Percentiles rank a stretch among this genome's conserved stretches.
Evolutionary conservation across 2,329 filamentous ascomycete species (phyloP).

Genomic region (Pseudonectria foliicola): DNA sequence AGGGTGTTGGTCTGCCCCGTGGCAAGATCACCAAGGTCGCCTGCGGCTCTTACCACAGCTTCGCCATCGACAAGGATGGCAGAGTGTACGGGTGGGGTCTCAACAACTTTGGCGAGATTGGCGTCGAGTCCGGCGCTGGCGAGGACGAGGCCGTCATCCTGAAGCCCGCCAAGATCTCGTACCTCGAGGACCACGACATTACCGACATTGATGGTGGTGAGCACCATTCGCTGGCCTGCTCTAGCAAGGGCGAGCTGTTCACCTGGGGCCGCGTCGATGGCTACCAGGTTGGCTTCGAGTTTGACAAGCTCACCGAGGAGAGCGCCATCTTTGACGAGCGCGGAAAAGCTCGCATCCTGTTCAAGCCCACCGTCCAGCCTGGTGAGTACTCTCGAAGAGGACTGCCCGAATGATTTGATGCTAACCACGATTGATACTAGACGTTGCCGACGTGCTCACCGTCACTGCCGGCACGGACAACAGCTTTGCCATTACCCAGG

Average conservation of each 20-base stretch:
- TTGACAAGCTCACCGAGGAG: slow-evolving; percentile 42
- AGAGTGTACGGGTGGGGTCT: slow-evolving; percentile 76
- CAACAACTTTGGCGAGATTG: slow-evolving; percentile 81
- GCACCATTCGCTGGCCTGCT: slow-evolving; percentile 67
- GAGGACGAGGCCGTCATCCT: slow-evolving; percentile 58
- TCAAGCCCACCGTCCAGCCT: slow-evolving; percentile 31
- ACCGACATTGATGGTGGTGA: slow-evolving; percentile 60
- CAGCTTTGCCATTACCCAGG: slow-evolving; percentile 61
- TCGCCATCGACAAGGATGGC: slow-evolving; percentile 65
- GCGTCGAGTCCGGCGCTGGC: slow-evolving; percentile 48
- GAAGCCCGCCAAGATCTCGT: slow-evolving; percentile 60
- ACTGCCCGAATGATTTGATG: not conserved
- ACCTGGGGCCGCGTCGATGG: slow-evolving; percentile 54
- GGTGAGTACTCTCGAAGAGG: slow-evolving; percentile 29
- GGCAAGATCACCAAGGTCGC: slow-evolving; percentile 50
- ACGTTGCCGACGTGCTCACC: slow-evolving; percentile 43
- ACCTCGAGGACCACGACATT: slow-evolving; percentile 58
- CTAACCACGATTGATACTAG: slow-evolving; percentile 14
- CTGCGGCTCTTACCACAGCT: slow-evolving; percentile 74
- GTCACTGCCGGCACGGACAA: slow-evolving; percentile 66
- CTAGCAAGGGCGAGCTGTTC: slow-evolving; percentile 48
- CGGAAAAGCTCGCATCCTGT: slow-evolving; percentile 58
- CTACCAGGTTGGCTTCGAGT: slow-evolving; percentile 47
- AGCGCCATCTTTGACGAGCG: slow-evolving; percentile 56
- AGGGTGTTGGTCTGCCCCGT: slow-evolving; percentile 49